Conservation (phyloP, 1,284 basidiomycete genomes). For the Cutaneotrichosporon dermatis region DNA sequence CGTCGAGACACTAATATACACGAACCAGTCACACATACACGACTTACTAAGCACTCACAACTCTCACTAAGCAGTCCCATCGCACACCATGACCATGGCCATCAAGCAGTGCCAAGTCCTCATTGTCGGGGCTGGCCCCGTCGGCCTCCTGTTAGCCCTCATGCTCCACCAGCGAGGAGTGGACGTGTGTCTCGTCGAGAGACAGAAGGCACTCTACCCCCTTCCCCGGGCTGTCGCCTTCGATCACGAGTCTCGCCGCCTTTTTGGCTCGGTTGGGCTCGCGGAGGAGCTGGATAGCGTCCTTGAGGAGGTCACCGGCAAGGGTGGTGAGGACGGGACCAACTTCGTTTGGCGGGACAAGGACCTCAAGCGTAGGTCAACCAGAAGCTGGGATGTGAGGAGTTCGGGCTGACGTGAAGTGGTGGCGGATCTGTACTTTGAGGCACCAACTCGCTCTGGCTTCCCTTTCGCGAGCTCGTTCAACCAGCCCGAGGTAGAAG, state of each 20-base stretch:
- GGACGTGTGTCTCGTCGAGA: conserved; percentile 21
- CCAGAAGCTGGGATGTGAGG: background rate
- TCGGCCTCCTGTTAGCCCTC: conserved; percentile 14
- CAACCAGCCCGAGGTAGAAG: conserved; percentile 20
- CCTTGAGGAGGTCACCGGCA: conserved; percentile 7
- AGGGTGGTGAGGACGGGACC: conserved; percentile 15
- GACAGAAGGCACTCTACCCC: conserved; percentile 23
- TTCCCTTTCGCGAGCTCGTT: conserved; percentile 16
- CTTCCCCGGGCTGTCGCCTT: conserved; percentile 23
- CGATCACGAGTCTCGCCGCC: conserved; percentile 22
- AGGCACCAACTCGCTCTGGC: conserved; percentile 17
- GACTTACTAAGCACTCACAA: too few species aligned
- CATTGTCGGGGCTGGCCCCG: conserved; percentile 15
- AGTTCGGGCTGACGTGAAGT: background rate
- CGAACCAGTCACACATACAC: too few species aligned
- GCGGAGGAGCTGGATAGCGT: conserved; percentile 12
- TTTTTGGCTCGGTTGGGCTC: conserved; percentile 17
- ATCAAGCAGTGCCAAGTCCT: conserved; percentile 9
- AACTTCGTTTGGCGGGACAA: conserved; percentile 24
- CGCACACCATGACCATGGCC: conserved; percentile 5
- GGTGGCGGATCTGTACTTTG: conserved; percentile 11
- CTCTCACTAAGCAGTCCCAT: too few species aligned
- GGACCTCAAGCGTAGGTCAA: conserved; percentile 15
- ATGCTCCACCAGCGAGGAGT: conserved; percentile 17
- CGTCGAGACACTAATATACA: too few species aligned